Evolutionary conservation across 2,329 filamentous ascomycete species (phyloP).

Genomic region (Clarireedia homoeocarpa): DNA sequence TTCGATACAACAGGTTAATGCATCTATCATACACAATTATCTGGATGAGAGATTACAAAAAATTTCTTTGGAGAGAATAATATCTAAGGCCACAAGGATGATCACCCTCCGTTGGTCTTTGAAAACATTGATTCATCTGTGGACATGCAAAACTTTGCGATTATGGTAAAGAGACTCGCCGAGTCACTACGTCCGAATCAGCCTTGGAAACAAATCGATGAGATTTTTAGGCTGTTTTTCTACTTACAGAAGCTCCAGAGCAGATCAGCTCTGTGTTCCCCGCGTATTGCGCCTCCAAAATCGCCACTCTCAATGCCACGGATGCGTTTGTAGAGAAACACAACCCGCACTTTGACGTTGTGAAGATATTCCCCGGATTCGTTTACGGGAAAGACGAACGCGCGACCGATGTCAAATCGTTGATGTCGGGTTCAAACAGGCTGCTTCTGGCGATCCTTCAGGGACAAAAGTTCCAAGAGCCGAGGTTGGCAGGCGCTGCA

Average conservation of each 20-base stretch:
- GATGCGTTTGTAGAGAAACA: not conserved
- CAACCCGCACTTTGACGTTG: not conserved
- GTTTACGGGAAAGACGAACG: not conserved
- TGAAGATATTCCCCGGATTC: not conserved
- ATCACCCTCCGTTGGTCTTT: not conserved
- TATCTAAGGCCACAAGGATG: constrained; percentile 2
- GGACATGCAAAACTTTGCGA: not conserved
- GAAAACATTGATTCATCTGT: not conserved
- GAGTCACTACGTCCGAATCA: not conserved
- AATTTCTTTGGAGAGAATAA: not conserved
- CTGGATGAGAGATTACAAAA: not conserved
- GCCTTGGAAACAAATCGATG: constrained; percentile 1
- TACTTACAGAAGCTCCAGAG: not conserved
- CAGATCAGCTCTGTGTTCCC: not conserved
- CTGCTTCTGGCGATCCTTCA: not conserved
- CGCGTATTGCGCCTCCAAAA: constrained; percentile 2
- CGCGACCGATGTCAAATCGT: not conserved
- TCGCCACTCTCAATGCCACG: not conserved
- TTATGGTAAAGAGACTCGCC: not conserved
- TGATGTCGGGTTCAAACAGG: not conserved
- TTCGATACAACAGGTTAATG: not conserved
- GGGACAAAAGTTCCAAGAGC: not conserved
- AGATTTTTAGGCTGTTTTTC: not conserved
- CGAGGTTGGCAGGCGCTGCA: not conserved
- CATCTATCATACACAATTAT: not conserved